Base-by-base conservation (phyloP, 148 eudicot genomes). In the Chenopodium album region DNA sequence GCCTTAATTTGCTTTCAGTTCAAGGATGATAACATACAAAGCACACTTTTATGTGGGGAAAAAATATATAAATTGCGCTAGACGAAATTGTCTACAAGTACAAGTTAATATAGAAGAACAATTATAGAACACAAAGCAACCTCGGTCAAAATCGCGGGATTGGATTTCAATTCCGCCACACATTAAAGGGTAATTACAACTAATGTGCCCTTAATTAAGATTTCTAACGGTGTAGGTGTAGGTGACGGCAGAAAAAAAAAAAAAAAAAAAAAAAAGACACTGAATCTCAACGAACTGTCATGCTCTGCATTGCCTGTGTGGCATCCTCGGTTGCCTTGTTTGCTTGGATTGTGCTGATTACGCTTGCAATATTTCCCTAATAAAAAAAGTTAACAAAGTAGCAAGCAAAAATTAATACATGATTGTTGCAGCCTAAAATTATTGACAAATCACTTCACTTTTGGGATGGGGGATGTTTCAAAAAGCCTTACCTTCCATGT, bases 261-360 rank as follows among this genome's bases (percentile, higher is more conserved):
- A 23, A 23, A 23, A 23, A 23, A 23, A 23, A 16, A 1, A 22
- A 0, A 12, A 62, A 7, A 4, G 41, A 64, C 2, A 11, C 23
- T 52, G 1, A 47, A 2, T 7, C 73, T 93, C 84, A 92, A 70
- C 86, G 97, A 28, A 91, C 88, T 47, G 84, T 50, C 90, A 89
- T 85, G 74, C 89, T 91, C 87, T 91, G 96, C 80, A 84, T 56
- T 62, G 90, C 94, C 76, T 91, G 90, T 29, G 90, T 70, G 63
- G 86, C 83, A 60, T 92, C 98, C 78, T 96, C 99, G 0, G 90
- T 84, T 34, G 89, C 62, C 90, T 90, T 94, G 94, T 88, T 96
- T 0, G 98, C 91, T 87, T 92, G 97, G 83, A 96, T 90, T 50
- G 95, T 94, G 68, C 82, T 88, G 73, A 94, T 89, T 47, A 94